Conservation (phyloP, 176 grass and related monocot genomes). For the Paspalum vaginatum region DNA sequence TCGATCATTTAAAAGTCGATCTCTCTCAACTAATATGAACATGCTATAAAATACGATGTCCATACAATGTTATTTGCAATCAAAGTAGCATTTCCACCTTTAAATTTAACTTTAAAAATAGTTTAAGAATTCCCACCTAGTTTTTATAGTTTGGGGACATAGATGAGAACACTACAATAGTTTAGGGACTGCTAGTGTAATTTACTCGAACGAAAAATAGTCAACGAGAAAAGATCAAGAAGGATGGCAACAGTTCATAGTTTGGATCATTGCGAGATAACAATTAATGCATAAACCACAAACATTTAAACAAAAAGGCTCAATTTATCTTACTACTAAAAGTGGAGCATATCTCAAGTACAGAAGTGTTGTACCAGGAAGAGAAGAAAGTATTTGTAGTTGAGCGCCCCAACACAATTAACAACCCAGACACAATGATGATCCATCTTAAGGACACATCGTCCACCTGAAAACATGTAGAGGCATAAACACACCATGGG, state of each 20-base stretch:
- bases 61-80: too few relatives aligned
- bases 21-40: too few relatives aligned
- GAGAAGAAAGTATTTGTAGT: conserved; percentile 98
- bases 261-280: neutral
- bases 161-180: too few relatives aligned
- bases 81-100: too few relatives aligned
- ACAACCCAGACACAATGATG: conserved; percentile 99
- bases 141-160: too few relatives aligned
- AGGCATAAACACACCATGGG: neutral
- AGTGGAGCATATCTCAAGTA: conserved; percentile 19
- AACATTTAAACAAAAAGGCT: neutral
- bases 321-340: conserved; percentile 17
- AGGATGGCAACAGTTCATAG: neutral
- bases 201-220: neutral
- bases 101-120: too few relatives aligned
- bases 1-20: too few relatives aligned
- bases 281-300: neutral
- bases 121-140: too few relatives aligned
- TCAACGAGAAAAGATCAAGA: neutral
- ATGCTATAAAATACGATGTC: too few relatives aligned
- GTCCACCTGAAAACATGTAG: conserved; percentile 75
- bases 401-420: conserved; percentile 91
- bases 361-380: conserved; percentile 71
- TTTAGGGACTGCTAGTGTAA: too few relatives aligned
- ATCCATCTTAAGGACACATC: conserved; percentile 95